These are phyloP conservation scores for Fraxinus sp. DNA, from an alignment of 305 asterid species.

Conservation along the genomic window DNA sequence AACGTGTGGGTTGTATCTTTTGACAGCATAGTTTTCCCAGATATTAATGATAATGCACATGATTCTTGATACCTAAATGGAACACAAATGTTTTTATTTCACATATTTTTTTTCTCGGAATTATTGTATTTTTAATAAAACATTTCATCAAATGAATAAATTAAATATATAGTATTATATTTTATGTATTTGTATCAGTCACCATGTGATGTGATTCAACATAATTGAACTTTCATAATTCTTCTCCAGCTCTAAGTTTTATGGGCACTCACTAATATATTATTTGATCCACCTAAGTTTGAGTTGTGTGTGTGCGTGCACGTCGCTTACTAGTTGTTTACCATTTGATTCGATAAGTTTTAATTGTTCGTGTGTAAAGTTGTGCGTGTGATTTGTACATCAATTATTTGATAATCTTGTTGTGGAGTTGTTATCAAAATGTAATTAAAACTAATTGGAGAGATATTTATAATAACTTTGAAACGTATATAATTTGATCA, in stretches of 20 bases:
- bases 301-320: neutral
- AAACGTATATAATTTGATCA: neutral
- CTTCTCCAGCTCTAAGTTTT: neutral
- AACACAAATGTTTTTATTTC: neutral
- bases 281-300: neutral
- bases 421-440: neutral
- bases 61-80: neutral
- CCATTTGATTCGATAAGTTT: neutral
- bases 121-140: neutral
- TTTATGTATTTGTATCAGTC: neutral
- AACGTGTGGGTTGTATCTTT: conserved; percentile 10
- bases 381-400: neutral
- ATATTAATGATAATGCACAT: neutral
- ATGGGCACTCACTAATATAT: neutral
- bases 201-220: conserved; percentile 29
- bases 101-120: neutral
- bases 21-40: conserved; percentile 4
- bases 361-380: neutral
- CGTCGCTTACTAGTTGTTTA: neutral
- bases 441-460: neutral
- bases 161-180: neutral
- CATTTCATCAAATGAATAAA: neutral
- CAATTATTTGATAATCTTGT: neutral
- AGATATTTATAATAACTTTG: neutral
- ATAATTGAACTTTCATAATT: neutral